Percentiles rank a stretch among this genome's conserved stretches.
Evolutionary conservation across 352 stramenopile species (phyloP).

Genomic region (Discostella stelligera): DNA sequence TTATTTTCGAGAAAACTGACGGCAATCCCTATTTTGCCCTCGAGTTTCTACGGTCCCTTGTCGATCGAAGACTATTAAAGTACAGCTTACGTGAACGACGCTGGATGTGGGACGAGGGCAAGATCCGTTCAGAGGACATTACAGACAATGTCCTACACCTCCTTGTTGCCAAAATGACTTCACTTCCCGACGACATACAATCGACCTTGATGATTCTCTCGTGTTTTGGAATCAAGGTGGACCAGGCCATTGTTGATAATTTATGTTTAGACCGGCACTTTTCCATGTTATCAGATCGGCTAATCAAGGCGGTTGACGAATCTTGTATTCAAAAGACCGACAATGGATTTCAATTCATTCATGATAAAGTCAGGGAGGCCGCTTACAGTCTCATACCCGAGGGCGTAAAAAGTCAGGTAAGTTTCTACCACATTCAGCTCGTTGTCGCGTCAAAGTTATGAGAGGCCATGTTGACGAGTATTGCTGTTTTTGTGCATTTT

Average conservation of each 20-base stretch:
- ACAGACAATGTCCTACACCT: constrained; percentile 45
- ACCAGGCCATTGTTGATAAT: constrained; percentile 20
- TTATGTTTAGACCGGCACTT: constrained; percentile 22
- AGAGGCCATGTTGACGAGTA: not conserved
- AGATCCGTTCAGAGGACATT: constrained; percentile 22
- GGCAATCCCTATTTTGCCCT: constrained; percentile 50
- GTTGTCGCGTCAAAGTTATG: not conserved
- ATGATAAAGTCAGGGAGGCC: constrained; percentile 49
- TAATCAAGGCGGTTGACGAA: constrained; percentile 24
- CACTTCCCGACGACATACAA: constrained; percentile 26
- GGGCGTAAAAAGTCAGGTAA: constrained; percentile 21
- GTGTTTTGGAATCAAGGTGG: constrained; percentile 44
- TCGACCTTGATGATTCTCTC: constrained; percentile 23
- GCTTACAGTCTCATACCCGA: constrained; percentile 43
- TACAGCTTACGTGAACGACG: constrained; percentile 11
- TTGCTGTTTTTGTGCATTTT: not conserved
- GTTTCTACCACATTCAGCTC: not conserved
- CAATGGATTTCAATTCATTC: constrained; percentile 38
- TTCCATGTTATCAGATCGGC: constrained; percentile 15
- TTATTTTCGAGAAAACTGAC: constrained; percentile 44
- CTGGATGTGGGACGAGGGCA: constrained; percentile 30
- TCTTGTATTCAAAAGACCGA: constrained; percentile 22
- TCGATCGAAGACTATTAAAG: constrained; percentile 22
- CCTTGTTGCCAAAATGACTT: constrained; percentile 35
- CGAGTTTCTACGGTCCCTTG: constrained; percentile 35